Evolutionary conservation across 257 asterid genomes (phyloP).

Genomic region (Forsythia suspensa): DNA sequence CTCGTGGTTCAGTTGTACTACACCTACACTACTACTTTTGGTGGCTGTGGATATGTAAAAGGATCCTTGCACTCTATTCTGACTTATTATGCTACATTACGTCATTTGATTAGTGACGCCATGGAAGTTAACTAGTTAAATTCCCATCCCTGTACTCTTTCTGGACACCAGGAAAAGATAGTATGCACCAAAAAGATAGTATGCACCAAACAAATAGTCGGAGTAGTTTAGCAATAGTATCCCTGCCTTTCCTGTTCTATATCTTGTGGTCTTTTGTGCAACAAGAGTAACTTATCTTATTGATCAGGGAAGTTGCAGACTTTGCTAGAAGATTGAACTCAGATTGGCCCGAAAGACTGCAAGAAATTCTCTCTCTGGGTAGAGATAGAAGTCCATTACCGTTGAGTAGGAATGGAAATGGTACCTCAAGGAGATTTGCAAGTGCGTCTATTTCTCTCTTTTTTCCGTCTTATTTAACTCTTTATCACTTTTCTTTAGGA

Average conservation of each 20-base stretch:
- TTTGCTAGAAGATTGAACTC: constrained; percentile 92
- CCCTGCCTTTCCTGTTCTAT: neutral
- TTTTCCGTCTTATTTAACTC: neutral
- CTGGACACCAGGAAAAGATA: too few relatives aligned
- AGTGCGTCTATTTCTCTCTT: constrained; percentile 35
- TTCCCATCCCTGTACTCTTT: neutral
- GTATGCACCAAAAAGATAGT: too few relatives aligned
- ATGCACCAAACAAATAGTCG: neutral
- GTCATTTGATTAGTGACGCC: too few relatives aligned
- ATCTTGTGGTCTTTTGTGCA: neutral
- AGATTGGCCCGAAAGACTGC: constrained; percentile 94
- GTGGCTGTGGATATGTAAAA: neutral
- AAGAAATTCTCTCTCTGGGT: constrained; percentile 77
- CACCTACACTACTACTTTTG: neutral
- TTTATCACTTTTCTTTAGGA: neutral
- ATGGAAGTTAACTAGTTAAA: neutral
- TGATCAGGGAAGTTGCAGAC: constrained; percentile 94
- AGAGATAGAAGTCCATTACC: constrained; percentile 66
- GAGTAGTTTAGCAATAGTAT: neutral
- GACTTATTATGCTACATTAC: neutral
- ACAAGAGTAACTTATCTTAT: constrained; percentile 11
- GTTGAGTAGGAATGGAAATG: constrained; percentile 61
- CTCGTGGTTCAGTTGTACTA: neutral
- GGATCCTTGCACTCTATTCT: neutral
- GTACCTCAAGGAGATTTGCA: constrained; percentile 62